phyloP scores from a whole-genome alignment of 495 filamentous ascomycete species.

The Tuber melanosporum region DNA sequence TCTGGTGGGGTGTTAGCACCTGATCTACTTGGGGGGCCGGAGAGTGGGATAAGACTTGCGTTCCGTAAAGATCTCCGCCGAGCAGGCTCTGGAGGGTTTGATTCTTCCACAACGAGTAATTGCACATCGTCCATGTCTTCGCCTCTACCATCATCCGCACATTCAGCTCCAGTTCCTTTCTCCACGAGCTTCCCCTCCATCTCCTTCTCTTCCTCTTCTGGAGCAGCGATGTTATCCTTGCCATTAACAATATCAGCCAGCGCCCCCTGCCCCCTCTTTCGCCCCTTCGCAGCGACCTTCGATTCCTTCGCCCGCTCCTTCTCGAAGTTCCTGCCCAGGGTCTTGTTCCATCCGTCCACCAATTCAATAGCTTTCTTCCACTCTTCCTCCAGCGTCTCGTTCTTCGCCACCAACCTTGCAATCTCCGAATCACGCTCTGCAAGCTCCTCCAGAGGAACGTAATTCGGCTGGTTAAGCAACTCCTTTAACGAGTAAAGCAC shows the following conservation, averaged over 20 bases:
- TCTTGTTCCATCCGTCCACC: constrained; percentile 87
- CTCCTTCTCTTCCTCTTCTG: constrained; percentile 9
- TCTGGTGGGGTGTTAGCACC: neutral
- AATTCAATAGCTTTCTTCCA: constrained; percentile 84
- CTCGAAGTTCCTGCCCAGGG: constrained; percentile 59
- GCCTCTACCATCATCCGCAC: constrained; percentile 13
- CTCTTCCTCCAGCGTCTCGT: constrained; percentile 82
- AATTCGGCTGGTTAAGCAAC: constrained; percentile 86
- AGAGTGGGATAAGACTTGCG: neutral
- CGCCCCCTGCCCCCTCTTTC: constrained; percentile 12
- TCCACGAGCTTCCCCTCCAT: neutral
- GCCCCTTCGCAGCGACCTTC: constrained; percentile 10
- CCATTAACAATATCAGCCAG: constrained; percentile 14
- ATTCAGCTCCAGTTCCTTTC: constrained; percentile 3
- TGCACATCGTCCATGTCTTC: constrained; percentile 1
- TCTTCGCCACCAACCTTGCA: constrained; percentile 66
- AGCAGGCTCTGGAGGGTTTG: neutral
- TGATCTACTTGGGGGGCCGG: neutral
- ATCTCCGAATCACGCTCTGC: constrained; percentile 88
- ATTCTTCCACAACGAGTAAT: neutral
- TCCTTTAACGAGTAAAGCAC: constrained; percentile 73
- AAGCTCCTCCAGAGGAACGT: constrained; percentile 92
- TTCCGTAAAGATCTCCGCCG: neutral
- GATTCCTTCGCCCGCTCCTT: constrained; percentile 19
- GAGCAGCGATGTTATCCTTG: neutral